phyloP scores from a whole-genome alignment of 2,329 filamentous ascomycete genomes.

The Botrytis paeoniae region DNA sequence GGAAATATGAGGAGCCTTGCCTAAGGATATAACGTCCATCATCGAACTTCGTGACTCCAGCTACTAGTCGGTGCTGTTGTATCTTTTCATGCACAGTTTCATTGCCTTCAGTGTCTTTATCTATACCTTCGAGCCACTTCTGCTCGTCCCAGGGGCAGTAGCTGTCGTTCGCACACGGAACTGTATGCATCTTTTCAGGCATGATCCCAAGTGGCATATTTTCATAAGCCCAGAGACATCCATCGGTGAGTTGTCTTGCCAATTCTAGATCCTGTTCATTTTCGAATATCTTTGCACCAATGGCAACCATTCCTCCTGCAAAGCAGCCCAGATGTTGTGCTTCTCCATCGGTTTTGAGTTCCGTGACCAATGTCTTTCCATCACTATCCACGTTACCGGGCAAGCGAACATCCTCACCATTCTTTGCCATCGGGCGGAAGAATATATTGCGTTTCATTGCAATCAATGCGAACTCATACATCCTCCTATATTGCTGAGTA shows the following conservation, averaged over 20 bases:
- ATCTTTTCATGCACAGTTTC: conserved; percentile 20
- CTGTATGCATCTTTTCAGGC: conserved; percentile 53
- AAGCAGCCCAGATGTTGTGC: conserved; percentile 70
- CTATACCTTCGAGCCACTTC: conserved; percentile 15
- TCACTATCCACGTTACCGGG: conserved; percentile 43
- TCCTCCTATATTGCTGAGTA: conserved; percentile 26
- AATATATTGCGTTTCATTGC: conserved; percentile 46
- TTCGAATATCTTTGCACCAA: conserved; percentile 61
- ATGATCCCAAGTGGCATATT: conserved; percentile 57
- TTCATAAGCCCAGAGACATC: conserved; percentile 61
- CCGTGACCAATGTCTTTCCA: conserved; percentile 6
- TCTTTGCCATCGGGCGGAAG: conserved; percentile 44
- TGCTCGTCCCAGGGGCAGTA: conserved; percentile 30
- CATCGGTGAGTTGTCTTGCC: conserved; percentile 56
- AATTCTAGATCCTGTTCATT: conserved; percentile 51
- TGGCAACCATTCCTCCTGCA: conserved; percentile 65
- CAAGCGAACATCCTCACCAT: conserved; percentile 43
- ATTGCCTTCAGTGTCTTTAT: conserved; percentile 10
- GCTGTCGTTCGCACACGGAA: conserved; percentile 23
- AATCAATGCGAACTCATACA: conserved; percentile 45
- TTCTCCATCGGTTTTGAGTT: conserved; percentile 36
- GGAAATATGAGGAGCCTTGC: conserved; percentile 23
- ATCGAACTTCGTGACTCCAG: conserved; percentile 21
- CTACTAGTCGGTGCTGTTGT: conserved; percentile 15
- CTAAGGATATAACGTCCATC: conserved; percentile 24